A percentile compares a stretch with the other conserved stretches of the same genome.
phyloP scores from a whole-genome alignment of 805 yeast species.

The Kuraishia molischiana region DNA sequence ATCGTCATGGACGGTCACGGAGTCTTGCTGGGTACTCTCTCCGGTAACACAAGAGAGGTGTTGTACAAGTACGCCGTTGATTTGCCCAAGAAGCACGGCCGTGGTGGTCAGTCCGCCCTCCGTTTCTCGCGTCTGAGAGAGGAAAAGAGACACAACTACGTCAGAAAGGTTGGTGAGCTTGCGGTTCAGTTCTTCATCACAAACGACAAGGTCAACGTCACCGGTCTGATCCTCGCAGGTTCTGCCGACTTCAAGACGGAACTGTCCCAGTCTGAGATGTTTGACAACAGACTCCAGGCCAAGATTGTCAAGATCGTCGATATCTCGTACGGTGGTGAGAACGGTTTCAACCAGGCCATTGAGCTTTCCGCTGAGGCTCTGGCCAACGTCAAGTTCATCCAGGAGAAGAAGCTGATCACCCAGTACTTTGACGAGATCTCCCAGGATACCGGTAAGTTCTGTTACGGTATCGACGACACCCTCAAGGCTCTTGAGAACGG shows the following conservation, averaged over 20 bases:
- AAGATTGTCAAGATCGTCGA: slow-evolving; percentile 91
- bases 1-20: slow-evolving; percentile 99
- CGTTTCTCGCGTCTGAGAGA: slow-evolving; percentile 99
- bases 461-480: slow-evolving; percentile 96
- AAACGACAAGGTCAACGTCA: slow-evolving; percentile 88
- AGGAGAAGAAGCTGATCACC: slow-evolving; percentile 92
- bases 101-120: slow-evolving; percentile 99
- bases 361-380: slow-evolving; percentile 95
- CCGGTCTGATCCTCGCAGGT: slow-evolving; percentile 96
- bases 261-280: slow-evolving; percentile 84
- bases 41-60: slow-evolving; percentile 96
- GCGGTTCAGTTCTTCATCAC: slow-evolving; percentile 96
- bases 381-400: slow-evolving; percentile 94
- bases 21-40: slow-evolving; percentile 85
- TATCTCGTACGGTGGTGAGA: slow-evolving; percentile 98
- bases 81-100: slow-evolving; percentile 98
- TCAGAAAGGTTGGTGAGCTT: slow-evolving; percentile 95
- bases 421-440: slow-evolving; percentile 94
- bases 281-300: slow-evolving; percentile 80
- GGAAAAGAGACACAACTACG: slow-evolving; percentile 97
- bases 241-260: slow-evolving; percentile 98
- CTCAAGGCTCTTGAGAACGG: slow-evolving; percentile 94
- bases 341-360: slow-evolving; percentile 98
- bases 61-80: slow-evolving; percentile 95
- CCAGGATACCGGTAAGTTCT: slow-evolving; percentile 94